phyloP scores from a whole-genome alignment of 2,329 filamentous ascomycete species.

The Aureobasidium uvarum region DNA sequence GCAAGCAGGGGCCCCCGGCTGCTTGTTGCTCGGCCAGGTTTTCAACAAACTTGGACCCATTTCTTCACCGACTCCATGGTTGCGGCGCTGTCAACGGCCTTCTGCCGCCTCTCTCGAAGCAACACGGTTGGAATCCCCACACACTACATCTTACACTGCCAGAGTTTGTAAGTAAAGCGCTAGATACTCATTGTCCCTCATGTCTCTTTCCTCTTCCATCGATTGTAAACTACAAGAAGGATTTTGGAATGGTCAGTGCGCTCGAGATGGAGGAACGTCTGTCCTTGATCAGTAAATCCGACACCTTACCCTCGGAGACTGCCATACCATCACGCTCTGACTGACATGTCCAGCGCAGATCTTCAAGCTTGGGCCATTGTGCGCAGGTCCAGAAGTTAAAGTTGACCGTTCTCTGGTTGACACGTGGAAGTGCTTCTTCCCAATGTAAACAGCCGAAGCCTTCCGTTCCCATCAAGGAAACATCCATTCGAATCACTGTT shows the following conservation, averaged over 20 bases:
- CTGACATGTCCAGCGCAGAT: background rate
- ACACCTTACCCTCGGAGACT: background rate
- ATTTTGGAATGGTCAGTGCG: conserved; percentile 11
- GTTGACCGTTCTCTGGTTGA: conserved; percentile 13
- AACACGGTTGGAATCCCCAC: background rate
- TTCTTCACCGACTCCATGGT: conserved; percentile 21
- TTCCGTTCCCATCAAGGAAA: background rate
- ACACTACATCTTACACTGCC: background rate
- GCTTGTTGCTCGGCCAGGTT: conserved; percentile 7
- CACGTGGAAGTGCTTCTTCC: conserved; percentile 3
- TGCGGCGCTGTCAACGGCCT: background rate
- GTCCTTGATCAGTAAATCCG: conserved; percentile 8
- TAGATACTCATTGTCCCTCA: background rate
- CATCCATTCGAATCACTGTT: background rate
- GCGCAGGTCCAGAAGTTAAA: background rate
- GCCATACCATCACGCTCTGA: conserved; percentile 10
- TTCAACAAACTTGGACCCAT: background rate
- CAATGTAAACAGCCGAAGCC: background rate
- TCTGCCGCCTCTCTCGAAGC: background rate
- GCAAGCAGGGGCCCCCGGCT: conserved; percentile 17
- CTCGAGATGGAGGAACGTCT: background rate
- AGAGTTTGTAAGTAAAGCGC: background rate
- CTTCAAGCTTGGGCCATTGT: background rate
- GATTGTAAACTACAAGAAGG: background rate
- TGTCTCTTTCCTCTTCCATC: background rate